Evolutionary conservation across 805 yeast species (phyloP).

Genomic region (Kluyveromyces wickerhamii): DNA sequence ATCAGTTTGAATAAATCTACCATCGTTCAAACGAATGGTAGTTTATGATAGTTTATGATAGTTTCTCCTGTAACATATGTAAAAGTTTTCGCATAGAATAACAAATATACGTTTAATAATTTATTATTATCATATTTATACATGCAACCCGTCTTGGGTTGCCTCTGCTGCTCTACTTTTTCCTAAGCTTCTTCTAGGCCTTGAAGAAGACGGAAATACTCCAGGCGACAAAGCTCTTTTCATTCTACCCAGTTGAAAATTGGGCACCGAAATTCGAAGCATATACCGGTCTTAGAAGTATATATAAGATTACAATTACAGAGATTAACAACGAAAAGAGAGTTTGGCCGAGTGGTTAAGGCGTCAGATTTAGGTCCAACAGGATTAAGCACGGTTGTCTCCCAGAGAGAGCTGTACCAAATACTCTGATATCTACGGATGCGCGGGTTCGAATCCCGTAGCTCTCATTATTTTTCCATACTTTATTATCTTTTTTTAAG

Average conservation of each 20-base stretch:
- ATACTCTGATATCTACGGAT: constrained; percentile 27
- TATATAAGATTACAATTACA: too few relatives aligned
- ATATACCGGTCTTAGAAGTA: too few relatives aligned
- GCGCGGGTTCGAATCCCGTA: constrained; percentile 30
- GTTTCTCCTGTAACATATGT: constrained; percentile 1
- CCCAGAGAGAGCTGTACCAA: constrained; percentile 2
- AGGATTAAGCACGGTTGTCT: constrained; percentile 4
- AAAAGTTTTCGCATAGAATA: neutral
- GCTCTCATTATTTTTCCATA: constrained; percentile 22
- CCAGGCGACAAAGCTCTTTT: too few relatives aligned
- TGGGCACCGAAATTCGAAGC: too few relatives aligned
- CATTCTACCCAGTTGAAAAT: too few relatives aligned
- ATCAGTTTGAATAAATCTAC: neutral
- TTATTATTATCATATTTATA: neutral
- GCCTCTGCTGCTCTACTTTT: too few relatives aligned
- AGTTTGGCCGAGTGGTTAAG: constrained; percentile 30
- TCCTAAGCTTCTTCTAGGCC: too few relatives aligned
- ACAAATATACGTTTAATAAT: neutral
- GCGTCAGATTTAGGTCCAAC: constrained; percentile 29
- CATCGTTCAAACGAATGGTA: constrained; percentile 1
- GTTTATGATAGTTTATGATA: neutral
- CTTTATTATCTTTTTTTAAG: too few relatives aligned
- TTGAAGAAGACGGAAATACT: too few relatives aligned
- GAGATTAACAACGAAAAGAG: constrained; percentile 6
- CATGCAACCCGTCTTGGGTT: neutral